Evolutionary conservation across 2,329 filamentous ascomycete genomes (phyloP).

Genomic region (Monilinia fructicola): DNA sequence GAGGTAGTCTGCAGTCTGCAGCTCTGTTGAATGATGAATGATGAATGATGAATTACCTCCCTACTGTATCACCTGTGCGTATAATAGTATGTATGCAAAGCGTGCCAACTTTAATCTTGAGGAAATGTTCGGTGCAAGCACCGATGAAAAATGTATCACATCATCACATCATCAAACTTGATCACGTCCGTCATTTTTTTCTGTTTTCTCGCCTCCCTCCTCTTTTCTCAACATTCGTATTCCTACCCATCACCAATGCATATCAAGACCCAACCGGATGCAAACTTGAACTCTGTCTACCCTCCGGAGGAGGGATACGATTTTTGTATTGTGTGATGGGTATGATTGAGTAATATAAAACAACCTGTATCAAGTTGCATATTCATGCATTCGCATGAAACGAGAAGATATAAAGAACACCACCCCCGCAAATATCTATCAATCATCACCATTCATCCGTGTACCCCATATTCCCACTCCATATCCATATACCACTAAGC

Average conservation of each 20-base stretch:
- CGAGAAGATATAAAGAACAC: constrained; percentile 5
- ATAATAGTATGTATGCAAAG: no score
- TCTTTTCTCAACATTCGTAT: background rate
- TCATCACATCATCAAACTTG: no score
- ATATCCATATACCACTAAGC: background rate
- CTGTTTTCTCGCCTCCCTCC: background rate
- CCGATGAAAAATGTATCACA: background rate
- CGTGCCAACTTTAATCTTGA: no score
- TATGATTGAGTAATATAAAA: constrained; percentile 3
- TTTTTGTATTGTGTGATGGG: background rate
- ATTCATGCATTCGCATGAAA: background rate
- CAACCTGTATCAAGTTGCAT: background rate
- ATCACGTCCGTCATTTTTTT: background rate
- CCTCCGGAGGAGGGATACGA: background rate
- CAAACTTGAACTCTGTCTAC: background rate
- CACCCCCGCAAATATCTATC: constrained; percentile 7
- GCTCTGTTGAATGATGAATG: no score
- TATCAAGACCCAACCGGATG: background rate
- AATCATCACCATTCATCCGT: constrained; percentile 8
- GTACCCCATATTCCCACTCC: constrained; percentile 5
- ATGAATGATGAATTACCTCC: no score
- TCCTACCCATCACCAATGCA: background rate
- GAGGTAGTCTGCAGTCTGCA: no score
- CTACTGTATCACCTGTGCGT: no score
- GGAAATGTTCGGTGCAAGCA: no score